Base-by-base conservation (phyloP, 1,284 basidiomycete species). In the Xanthoconium separans region DNA sequence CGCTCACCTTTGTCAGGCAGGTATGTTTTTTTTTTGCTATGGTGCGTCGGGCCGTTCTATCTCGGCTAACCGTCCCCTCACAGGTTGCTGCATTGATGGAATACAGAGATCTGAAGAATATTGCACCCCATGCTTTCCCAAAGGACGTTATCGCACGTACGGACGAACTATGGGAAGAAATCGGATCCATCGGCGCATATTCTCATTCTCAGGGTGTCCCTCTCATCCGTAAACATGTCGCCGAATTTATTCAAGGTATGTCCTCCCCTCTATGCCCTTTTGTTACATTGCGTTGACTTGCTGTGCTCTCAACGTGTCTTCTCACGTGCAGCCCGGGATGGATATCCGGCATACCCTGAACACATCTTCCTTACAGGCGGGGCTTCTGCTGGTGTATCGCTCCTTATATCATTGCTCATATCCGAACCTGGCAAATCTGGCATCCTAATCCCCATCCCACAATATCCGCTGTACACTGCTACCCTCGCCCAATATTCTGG, bases 381-480 rank as follows among this genome's bases (percentile, higher is more conserved):
- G 51, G 96, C 96, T 9, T 97, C 93, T 34, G 86, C 87, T 16
- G 97, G 96, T 56, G 95, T 99, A 15, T 86, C 91, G 13, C 85
- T 95, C 34, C 79, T 98, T 51, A 85, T 99, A 60, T 85, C 86
- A 68, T 84, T 92, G 74, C 81, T 95, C 58, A 87, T 95, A 64
- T 66, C 76, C 11, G 74, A 80, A 27, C 77, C 81, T 6, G 79
- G 81, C 16, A 78, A 79, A 20, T 82, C 84, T 47, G 94, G 92
- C 10, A 82, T 96, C 61, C 80, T 96, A 57, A 98, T 99, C 66
- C 96, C 96, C 24, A 98, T 99, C 60, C 96, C 96, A 2, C 96
- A 99, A 77, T 99, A 99, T 71, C 96, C 96, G 1, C 81, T 99
- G 16, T 98, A 98, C 75, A 97, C 95, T 43, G 96, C 96, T 22